A percentile compares a stretch with the other conserved stretches of the same genome.
phyloP scores from a whole-genome alignment of 106 monocot genomes.

The Dioscorea alata region DNA sequence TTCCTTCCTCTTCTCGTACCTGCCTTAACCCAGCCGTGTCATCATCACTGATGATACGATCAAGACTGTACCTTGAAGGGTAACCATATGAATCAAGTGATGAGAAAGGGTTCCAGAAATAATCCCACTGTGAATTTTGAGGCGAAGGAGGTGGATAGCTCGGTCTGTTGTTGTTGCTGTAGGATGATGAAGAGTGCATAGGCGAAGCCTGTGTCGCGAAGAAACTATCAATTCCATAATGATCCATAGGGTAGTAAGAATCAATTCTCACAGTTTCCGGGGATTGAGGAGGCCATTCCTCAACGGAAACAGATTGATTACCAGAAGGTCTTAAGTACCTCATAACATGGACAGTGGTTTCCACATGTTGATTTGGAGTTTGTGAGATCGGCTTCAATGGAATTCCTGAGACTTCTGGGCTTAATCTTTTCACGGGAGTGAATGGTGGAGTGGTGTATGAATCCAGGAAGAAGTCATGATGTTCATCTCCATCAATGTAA shows the following conservation, averaged over 20 bases:
- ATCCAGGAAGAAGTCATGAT: conserved; percentile 33
- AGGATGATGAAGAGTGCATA: conserved; percentile 23
- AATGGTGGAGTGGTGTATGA: conserved; percentile 41
- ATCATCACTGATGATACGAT: conserved; percentile 28
- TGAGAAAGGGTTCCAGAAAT: conserved; percentile 84
- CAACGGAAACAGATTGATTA: conserved; percentile 33
- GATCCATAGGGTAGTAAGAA: conserved; percentile 41
- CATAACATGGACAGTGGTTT: conserved; percentile 30
- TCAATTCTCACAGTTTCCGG: conserved; percentile 49
- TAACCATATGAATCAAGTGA: conserved; percentile 37
- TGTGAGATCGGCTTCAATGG: conserved; percentile 19
- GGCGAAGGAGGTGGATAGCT: conserved; percentile 54
- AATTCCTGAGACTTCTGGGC: conserved; percentile 34
- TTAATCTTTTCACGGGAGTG: conserved; percentile 38
- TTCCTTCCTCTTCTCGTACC: conserved; percentile 68
- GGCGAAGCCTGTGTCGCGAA: conserved; percentile 35
- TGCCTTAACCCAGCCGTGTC: conserved; percentile 48
- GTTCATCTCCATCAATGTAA: conserved; percentile 56
- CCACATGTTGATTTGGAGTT: conserved; percentile 9
- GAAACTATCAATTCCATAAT: conserved; percentile 35
- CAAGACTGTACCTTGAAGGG: conserved; percentile 22
- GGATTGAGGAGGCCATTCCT: conserved; percentile 40
- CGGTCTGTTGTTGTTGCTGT: conserved; percentile 29
- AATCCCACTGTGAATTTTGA: conserved; percentile 63
- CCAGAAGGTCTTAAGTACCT: conserved; percentile 39